Conservation (phyloP, 176 grass and related monocot species). For the Rhynchospora breviuscula region DNA sequence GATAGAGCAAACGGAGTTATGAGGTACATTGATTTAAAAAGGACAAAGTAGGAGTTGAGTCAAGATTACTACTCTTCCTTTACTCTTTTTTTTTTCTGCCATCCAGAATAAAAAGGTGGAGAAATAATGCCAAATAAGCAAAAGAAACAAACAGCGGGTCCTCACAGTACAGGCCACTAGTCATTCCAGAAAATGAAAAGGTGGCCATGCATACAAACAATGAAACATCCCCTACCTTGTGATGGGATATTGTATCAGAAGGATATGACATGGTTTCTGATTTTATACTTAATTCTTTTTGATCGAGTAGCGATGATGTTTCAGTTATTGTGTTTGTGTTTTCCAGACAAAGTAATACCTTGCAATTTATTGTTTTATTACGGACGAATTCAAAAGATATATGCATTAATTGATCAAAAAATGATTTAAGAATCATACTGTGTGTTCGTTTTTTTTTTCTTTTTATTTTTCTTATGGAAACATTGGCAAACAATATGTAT, state of each 20-base stretch:
- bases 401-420: too few relatives aligned
- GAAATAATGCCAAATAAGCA: conserved; percentile 27
- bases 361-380: neutral
- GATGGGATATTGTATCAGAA: neutral
- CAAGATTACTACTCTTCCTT: conserved; percentile 25
- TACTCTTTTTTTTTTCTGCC: conserved; percentile 13
- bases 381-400: neutral
- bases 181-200: conserved; percentile 4
- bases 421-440: too few relatives aligned
- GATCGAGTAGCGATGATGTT: neutral
- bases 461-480: too few relatives aligned
- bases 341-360: neutral
- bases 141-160: neutral
- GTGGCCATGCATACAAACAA: neutral
- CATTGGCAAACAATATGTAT: too few relatives aligned
- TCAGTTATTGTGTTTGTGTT: neutral
- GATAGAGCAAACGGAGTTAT: conserved; percentile 29
- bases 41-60: conserved; percentile 30
- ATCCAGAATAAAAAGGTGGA: conserved; percentile 11
- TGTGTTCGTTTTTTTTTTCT: too few relatives aligned
- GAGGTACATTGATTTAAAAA: conserved; percentile 31
- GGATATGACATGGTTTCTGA: neutral
- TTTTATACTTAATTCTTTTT: neutral
- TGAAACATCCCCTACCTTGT: neutral
- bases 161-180: neutral